phyloP scores from a whole-genome alignment of 495 filamentous ascomycete species.

The Physcia stellaris region DNA sequence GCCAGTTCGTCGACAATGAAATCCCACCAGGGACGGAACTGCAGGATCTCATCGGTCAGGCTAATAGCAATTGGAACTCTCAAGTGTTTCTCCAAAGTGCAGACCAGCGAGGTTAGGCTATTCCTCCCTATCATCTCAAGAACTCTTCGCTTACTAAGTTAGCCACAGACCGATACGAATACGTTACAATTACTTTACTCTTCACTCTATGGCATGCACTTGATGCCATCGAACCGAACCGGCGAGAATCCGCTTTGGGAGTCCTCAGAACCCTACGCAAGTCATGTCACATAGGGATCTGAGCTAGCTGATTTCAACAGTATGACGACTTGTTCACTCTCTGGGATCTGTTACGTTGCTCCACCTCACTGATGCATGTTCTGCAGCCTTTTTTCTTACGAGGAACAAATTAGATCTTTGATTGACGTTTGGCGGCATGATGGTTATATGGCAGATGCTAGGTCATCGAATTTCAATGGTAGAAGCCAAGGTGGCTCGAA shows the following conservation, averaged over 20 bases:
- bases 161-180: constrained; percentile 35
- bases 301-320: no score
- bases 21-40: constrained; percentile 39
- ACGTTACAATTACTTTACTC: constrained; percentile 50
- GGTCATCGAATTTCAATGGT: constrained; percentile 61
- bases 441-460: constrained; percentile 49
- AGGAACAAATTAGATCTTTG: constrained; percentile 50
- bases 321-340: constrained; percentile 26
- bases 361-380: constrained; percentile 49
- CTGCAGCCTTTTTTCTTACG: constrained; percentile 48
- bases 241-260: constrained; percentile 57
- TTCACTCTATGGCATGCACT: constrained; percentile 53
- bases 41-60: constrained; percentile 31
- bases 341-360: constrained; percentile 51
- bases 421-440: constrained; percentile 60
- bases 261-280: constrained; percentile 53
- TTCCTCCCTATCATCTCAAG: no score
- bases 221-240: constrained; percentile 58
- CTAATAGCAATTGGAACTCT: constrained; percentile 42
- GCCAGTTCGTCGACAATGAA: constrained; percentile 41
- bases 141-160: no score
- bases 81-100: constrained; percentile 50
- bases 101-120: no score
- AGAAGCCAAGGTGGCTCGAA: constrained; percentile 60
- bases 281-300: no score